Evolutionary conservation across 148 eudicot species (phyloP).

Genomic region (Rhododendron mucronatum): DNA sequence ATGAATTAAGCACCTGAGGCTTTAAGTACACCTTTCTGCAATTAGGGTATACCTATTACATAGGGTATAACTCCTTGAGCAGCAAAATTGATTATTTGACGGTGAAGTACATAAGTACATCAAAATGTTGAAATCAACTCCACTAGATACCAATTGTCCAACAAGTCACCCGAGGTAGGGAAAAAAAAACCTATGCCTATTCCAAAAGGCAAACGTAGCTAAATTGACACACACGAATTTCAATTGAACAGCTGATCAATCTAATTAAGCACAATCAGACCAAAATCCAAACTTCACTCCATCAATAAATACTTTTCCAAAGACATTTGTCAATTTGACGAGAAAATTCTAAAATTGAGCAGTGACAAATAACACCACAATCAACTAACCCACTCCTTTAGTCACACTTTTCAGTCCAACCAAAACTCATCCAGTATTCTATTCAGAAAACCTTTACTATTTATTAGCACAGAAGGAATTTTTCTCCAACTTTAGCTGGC

Average conservation of each 20-base stretch:
- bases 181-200: neutral
- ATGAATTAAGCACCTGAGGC: neutral
- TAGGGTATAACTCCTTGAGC: neutral
- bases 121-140: neutral
- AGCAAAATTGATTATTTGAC: neutral
- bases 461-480: too few relatives aligned
- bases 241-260: neutral
- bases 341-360: neutral
- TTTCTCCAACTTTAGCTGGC: neutral
- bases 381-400: neutral
- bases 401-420: conserved; percentile 9
- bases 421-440: neutral
- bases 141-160: neutral
- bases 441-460: neutral
- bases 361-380: neutral
- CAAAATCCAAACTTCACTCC: neutral
- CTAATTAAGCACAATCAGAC: neutral
- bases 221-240: neutral
- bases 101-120: neutral
- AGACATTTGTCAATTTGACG: neutral
- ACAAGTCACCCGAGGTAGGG: neutral
- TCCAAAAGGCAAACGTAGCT: neutral
- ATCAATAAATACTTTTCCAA: neutral
- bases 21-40: neutral
- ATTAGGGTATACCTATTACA: neutral